Base-by-base conservation (phyloP, 1,284 basidiomycete species). In the Sphagnurus paluster region DNA sequence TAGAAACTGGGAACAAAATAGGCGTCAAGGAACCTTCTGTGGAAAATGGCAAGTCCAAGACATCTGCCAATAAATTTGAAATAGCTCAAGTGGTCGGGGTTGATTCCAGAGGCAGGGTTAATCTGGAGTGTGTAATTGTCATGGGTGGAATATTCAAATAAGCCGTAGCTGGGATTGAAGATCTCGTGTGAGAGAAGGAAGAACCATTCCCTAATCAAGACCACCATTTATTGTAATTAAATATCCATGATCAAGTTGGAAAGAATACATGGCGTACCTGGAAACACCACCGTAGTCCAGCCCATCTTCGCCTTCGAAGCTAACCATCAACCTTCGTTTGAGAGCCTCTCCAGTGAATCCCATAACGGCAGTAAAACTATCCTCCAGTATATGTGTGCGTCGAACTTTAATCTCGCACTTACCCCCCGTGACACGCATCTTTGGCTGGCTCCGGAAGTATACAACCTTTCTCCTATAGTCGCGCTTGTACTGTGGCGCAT, bases 121-220 rank as follows among this genome's bases (percentile, higher is more conserved):
- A 98, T 96, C 72, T 98, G 95, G 9, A 98, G 82, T 4, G 97
- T 99, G 72, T 98, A 98, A 72, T 98, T 98, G 79, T 98, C 97
- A 68, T 98, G 94, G 10, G 97, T 91, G 1, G 96, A 98, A 70
- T 99, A 99, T 72, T 99, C 95, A 71, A 99, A 99, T 35, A 99
- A 76, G 57, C 97, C 97, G 69, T 99, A 99, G 72, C 96, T 97
- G n/a, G 94, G 94, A 68, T 96, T 93, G 77, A 96, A 95, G 74
- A 95, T 93, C 68, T 99, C 97, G 71, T 99, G 97, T 24, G 94
- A 98, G 44, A 99, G 80, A 46, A 99, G 74, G 91, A 99, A 99
- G 84, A 99, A 99, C 88, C 96, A 98, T 74, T 99, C 96, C 75
- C 94, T 93, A 62, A 13, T 75, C 93, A 92, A 61, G 9, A 39